Conservation (phyloP, 2,329 filamentous ascomycete species). For the Claviceps sp. region DNA sequence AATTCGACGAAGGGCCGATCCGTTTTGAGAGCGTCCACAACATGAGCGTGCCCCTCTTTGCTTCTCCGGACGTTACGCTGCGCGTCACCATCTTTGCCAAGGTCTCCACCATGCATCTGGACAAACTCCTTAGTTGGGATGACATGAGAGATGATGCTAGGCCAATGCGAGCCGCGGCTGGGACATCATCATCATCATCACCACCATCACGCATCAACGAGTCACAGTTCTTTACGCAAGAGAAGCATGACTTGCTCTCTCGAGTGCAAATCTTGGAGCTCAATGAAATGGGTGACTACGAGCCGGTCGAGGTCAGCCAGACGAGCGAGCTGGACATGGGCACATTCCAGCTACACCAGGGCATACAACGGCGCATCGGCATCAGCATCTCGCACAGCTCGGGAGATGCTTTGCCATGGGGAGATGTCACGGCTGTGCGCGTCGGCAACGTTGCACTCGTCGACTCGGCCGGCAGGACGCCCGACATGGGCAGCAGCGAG, state of each 20-base stretch:
- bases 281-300: slow-evolving; percentile 79
- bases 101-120: slow-evolving; percentile 84
- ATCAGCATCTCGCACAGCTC: slow-evolving; percentile 87
- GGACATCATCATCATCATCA: slow-evolving; percentile 18
- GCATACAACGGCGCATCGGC: slow-evolving; percentile 75
- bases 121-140: slow-evolving; percentile 96
- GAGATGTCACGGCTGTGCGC: slow-evolving; percentile 62
- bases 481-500: slow-evolving; percentile 59
- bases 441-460: slow-evolving; percentile 73
- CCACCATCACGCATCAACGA: slow-evolving; percentile 59
- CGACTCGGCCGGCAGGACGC: slow-evolving; percentile 72
- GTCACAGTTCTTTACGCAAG: slow-evolving; percentile 83
- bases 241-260: slow-evolving; percentile 85
- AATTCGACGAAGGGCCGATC: slow-evolving; percentile 85
- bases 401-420: slow-evolving; percentile 77
- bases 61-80: slow-evolving; percentile 57
- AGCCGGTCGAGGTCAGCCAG: slow-evolving; percentile 86
- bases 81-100: slow-evolving; percentile 85
- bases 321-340: slow-evolving; percentile 72
- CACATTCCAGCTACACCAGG: slow-evolving; percentile 89
- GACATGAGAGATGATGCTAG: slow-evolving; percentile 87
- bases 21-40: slow-evolving; percentile 96
- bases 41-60: slow-evolving; percentile 78
- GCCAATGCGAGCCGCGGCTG: slow-evolving; percentile 39
- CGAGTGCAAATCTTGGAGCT: slow-evolving; percentile 83